Percentiles rank a stretch among this genome's conserved stretches.
These are phyloP conservation scores for Cercospora berteroae DNA, from an alignment of 2,329 filamentous ascomycete genomes.

Conservation along the genomic window DNA sequence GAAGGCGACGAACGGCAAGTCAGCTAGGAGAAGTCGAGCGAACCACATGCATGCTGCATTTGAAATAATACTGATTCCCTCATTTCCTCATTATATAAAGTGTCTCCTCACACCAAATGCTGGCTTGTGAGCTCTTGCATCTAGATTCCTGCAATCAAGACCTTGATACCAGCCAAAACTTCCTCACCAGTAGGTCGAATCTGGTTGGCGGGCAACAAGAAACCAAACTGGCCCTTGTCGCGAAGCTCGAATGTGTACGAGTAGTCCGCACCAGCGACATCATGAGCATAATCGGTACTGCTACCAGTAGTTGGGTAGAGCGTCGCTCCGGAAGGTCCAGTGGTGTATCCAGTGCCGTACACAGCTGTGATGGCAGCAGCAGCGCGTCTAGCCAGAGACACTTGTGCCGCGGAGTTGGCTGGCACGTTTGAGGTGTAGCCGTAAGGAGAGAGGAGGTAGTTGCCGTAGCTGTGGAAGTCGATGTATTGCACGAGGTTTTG, in stretches of 20 bases:
- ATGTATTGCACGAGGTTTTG: conserved; percentile 61
- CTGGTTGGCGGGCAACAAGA: conserved; percentile 51
- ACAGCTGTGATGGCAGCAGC: conserved; percentile 57
- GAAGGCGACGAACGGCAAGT: neutral
- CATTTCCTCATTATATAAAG: neutral
- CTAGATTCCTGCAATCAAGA: conserved; percentile 20
- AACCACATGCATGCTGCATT: neutral
- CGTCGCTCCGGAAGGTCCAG: conserved; percentile 52
- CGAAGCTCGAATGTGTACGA: conserved; percentile 52
- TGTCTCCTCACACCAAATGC: neutral
- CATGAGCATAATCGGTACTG: conserved; percentile 47
- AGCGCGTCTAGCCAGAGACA: conserved; percentile 52
- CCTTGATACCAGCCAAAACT: conserved; percentile 45
- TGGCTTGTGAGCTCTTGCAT: neutral
- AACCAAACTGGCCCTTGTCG: conserved; percentile 51
- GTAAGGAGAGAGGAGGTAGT: conserved; percentile 59
- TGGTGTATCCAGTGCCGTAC: conserved; percentile 46
- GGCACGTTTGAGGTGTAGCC: conserved; percentile 57
- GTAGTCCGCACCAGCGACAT: conserved; percentile 44
- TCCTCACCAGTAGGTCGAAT: conserved; percentile 50
- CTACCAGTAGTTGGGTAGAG: conserved; percentile 54
- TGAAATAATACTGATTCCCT: neutral
- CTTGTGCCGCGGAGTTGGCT: conserved; percentile 49
- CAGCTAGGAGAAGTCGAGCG: neutral
- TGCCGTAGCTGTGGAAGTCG: conserved; percentile 64